phyloP scores from a whole-genome alignment of 2,329 filamentous ascomycete species.

The Apiospora sp. region DNA sequence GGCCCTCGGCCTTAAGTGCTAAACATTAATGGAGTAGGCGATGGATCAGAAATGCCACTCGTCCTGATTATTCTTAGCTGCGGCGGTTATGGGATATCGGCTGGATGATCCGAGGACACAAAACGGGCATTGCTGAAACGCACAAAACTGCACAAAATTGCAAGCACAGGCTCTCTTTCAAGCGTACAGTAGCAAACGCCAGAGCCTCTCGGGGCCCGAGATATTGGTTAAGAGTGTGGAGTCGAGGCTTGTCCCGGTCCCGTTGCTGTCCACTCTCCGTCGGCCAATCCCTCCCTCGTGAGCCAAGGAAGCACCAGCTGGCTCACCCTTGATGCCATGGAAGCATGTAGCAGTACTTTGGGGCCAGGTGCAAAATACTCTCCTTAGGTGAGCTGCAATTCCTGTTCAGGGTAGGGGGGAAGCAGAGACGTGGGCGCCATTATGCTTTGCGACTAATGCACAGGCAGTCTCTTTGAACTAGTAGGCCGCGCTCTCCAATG shows the following conservation, averaged over 20 bases:
- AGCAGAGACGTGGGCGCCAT: background rate
- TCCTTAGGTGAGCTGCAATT: background rate
- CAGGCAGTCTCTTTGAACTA: background rate
- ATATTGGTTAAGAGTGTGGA: slow-evolving; percentile 24
- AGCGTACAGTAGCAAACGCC: background rate
- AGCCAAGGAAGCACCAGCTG: slow-evolving; percentile 13
- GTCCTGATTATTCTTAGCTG: background rate
- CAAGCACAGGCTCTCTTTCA: background rate
- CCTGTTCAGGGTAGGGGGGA: slow-evolving; percentile 1
- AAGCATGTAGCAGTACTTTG: slow-evolving; percentile 15
- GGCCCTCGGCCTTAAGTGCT: slow-evolving; percentile 15
- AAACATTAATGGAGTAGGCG: background rate
- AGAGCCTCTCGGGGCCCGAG: slow-evolving; percentile 20
- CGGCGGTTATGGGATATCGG: background rate
- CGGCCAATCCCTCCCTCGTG: background rate
- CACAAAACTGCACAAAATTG: slow-evolving; percentile 3
- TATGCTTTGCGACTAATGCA: slow-evolving; percentile 18
- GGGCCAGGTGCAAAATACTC: slow-evolving; percentile 5
- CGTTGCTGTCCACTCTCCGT: slow-evolving; percentile 17
- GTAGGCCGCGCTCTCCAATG: slow-evolving; percentile 6
- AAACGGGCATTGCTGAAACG: background rate
- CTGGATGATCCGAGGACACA: slow-evolving; percentile 17
- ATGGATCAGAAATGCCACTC: background rate
- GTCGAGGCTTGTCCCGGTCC: slow-evolving; percentile 21
- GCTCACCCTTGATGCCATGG: slow-evolving; percentile 9